Base-by-base conservation (phyloP, 2,329 filamentous ascomycete species). In the Phaeosphaeria sp. region DNA sequence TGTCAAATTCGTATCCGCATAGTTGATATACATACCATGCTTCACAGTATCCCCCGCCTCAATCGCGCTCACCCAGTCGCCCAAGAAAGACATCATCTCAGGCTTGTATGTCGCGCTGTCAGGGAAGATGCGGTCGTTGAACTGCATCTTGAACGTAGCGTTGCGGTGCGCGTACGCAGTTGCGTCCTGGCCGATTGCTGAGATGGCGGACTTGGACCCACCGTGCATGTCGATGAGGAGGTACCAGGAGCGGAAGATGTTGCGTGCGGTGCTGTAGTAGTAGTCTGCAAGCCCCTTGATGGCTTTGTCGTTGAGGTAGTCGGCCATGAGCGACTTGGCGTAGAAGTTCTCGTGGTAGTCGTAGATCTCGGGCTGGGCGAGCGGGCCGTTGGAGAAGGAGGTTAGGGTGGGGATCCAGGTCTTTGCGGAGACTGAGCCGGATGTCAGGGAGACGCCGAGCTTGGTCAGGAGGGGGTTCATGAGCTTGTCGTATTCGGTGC, bases 21-120 rank as follows among this genome's bases (percentile, higher is more conserved):
- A 84, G 69, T 84, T 84, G 64, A 80, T 78, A 64, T 84, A 85
- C 72, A 80, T 80, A 20, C 79, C 80, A 72, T 76, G 80, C 27
- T 76, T 64, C 27, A 51, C 54, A 0, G 59, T 54, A 7, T 59
- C 68, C 21, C 68, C 68, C 46, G 67, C 57, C 13, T 56, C 68
- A 50, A 78, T 64, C 7, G 64, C 67, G 17, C 74, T 69, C 24
- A 79, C 72, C 73, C 78, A 80, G 47, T 72, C 72, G 27, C 79
- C 72, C 21, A 80, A 42, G 48, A 80, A 78, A 7, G 53, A 43
- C 46, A 77, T 72, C 50, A 74, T 76, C 53, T 71, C 59, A 2
- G 66, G 49, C n/a, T 75, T 67, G 55, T 78, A 81, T 1, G 50
- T 63, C 2, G 59, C 63, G 24, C 11, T 55, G 20, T 54, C 40